Evolutionary conservation across 371 early-diverging fungal genomes (phyloP).

Genomic region (Circinella minor): DNA sequence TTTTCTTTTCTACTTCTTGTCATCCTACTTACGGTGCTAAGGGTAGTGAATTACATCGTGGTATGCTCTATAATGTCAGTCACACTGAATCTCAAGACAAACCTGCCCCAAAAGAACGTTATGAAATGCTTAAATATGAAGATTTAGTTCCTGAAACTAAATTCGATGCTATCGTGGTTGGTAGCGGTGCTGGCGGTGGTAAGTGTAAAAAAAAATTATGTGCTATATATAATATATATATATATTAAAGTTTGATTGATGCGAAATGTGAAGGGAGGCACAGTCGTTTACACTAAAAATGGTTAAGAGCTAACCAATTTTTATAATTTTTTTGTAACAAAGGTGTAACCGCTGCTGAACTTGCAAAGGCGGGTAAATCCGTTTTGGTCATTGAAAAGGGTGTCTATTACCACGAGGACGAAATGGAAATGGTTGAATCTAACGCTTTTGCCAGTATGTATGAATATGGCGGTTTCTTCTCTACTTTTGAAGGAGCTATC

Average conservation of each 20-base stretch:
- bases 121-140: constrained; percentile 26
- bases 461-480: constrained; percentile 50
- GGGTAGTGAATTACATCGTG: constrained; percentile 23
- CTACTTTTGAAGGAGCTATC: constrained; percentile 52
- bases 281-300: neutral
- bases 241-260: too few relatives aligned
- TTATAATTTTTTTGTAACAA: neutral
- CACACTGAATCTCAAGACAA: constrained; percentile 20
- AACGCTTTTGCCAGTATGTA: constrained; percentile 55
- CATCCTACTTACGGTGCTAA: constrained; percentile 27
- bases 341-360: constrained; percentile 71
- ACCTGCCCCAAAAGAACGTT: constrained; percentile 23
- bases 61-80: constrained; percentile 45
- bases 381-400: constrained; percentile 82
- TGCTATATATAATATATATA: too few relatives aligned
- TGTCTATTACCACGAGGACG: constrained; percentile 57
- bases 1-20: constrained; percentile 31
- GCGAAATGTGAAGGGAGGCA: too few relatives aligned
- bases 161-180: constrained; percentile 75
- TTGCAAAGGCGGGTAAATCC: constrained; percentile 70
- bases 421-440: constrained; percentile 54
- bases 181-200: constrained; percentile 81
- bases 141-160: constrained; percentile 31
- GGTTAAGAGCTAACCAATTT: neutral
- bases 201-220: neutral